Evolutionary conservation across 208 protist genomes (phyloP), one percentile per base, ranked within the genome.

Genomic region (Acanthamoeba rhysodes): DNA sequence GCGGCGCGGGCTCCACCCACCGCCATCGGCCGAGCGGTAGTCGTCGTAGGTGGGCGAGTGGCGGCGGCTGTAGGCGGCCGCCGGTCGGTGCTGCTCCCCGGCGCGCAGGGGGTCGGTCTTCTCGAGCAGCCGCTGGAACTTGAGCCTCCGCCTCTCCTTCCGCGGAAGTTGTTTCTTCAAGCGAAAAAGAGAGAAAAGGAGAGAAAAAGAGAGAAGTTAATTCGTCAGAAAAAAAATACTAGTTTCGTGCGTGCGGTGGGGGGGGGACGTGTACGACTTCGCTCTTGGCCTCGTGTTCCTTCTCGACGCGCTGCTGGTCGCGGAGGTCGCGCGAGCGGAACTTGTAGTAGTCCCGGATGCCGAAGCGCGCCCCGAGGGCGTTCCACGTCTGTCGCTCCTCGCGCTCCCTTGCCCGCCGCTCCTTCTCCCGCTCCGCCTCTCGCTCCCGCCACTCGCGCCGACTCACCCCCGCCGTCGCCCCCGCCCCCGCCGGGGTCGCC

Each of bases 201-300:
- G n/a, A 41, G 37, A 41, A 41, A 41, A 41, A 41, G 4, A 4
- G 37, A 41, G 37, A 41, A 41, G 37, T 4, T 41, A 1, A 41
- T 41, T 41, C 37, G 37, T 41, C 37, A 41, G 37, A 41, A 41
- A 41, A 41, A 1, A 41, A 41, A n/a, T n/a, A n/a, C n/a, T 41
- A 41, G 1, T 41, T 41, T 41, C 37, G 37, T 3, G 37, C 4
- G 37, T 41, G 37, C 3, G 62, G 27, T 68, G 62, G 62, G 16
- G 27, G 62, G 16, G 27, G 27, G 62, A 68, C 62, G 37, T 6
- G 50, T 62, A 87, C 78, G 32, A 87, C 78, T 87, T 87, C 78
- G 53, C 78, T 87, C 27, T 87, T 87, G 78, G 78, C 78, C 8
- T 87, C 78, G 7, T 87, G 78, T 27, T 87, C 78, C 78, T 64